Percentiles rank a stretch among this genome's conserved stretches.
Evolutionary conservation across 768 basidiomycete genomes (phyloP).

Genomic region (Porpolomopsis calyptriformis): DNA sequence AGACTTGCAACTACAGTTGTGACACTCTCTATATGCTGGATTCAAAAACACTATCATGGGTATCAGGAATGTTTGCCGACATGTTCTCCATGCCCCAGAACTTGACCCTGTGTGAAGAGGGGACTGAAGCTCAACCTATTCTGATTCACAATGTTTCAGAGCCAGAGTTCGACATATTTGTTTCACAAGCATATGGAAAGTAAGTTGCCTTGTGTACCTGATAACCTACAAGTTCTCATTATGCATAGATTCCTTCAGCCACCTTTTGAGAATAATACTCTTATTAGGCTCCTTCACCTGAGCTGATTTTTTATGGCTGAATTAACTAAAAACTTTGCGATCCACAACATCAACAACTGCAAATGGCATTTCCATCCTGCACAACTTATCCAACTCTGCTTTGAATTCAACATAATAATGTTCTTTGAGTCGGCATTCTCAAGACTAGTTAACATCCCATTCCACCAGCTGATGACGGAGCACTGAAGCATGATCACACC

Average conservation of each 20-base stretch:
- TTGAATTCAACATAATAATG: not conserved
- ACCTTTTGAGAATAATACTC: not conserved
- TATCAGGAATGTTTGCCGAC: not conserved
- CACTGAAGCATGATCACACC: not conserved
- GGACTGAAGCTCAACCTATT: slow-evolving; percentile 1
- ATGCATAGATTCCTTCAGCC: not conserved
- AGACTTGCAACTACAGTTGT: not conserved
- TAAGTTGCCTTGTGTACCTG: not conserved
- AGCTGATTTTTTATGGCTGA: not conserved
- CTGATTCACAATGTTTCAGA: not conserved
- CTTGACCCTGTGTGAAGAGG: not conserved
- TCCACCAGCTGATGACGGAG: not conserved
- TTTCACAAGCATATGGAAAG: slow-evolving; percentile 3
- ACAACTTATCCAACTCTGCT: not conserved
- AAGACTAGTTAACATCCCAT: not conserved
- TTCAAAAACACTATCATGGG: not conserved
- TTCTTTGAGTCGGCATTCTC: slow-evolving; percentile 1
- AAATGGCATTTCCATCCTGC: not conserved
- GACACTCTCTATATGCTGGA: slow-evolving; percentile 3
- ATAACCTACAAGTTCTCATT: not conserved
- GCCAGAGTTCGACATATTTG: slow-evolving; percentile 4
- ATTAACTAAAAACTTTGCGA: not conserved
- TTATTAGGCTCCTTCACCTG: not conserved
- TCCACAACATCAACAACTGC: not conserved
- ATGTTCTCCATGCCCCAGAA: slow-evolving; percentile 1